Evolutionary conservation across 148 eudicot species (phyloP).

Genomic region (Amaranthus palmeri): DNA sequence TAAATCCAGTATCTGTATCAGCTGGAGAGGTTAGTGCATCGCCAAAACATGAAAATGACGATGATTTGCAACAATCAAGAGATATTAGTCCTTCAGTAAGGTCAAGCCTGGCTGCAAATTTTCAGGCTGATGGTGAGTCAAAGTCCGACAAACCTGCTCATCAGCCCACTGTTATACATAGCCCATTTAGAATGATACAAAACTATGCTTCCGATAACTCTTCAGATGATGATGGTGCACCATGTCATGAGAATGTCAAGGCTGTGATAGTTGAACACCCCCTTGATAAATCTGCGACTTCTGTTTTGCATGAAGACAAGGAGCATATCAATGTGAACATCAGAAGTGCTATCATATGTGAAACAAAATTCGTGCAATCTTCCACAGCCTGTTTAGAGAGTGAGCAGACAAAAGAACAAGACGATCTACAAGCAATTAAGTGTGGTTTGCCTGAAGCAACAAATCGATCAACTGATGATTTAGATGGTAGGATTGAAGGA

Average conservation of each 20-base stretch:
- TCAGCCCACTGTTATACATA: constrained; percentile 29
- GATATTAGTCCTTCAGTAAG: constrained; percentile 25
- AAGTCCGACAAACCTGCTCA: constrained; percentile 28
- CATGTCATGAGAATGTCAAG: constrained; percentile 31
- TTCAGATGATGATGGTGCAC: constrained; percentile 41
- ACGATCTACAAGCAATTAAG: constrained; percentile 16
- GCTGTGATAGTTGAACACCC: constrained; percentile 27
- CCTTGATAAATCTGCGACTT: constrained; percentile 16
- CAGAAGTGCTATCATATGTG: constrained; percentile 21
- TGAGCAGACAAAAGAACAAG: constrained; percentile 11
- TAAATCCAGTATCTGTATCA: constrained; percentile 22
- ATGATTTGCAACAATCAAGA: constrained; percentile 17
- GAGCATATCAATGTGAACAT: constrained; percentile 19
- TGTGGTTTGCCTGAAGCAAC: constrained; percentile 16
- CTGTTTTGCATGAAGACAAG: constrained; percentile 24
- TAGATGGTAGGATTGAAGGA: constrained; percentile 25
- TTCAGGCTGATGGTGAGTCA: constrained; percentile 23
- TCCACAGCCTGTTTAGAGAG: constrained; percentile 15
- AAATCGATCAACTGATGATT: constrained; percentile 17
- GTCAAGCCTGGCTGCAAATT: constrained; percentile 21
- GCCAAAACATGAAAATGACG: constrained; percentile 25
- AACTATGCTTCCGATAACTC: constrained; percentile 69
- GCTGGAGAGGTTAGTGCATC: constrained; percentile 31
- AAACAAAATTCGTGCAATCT: constrained; percentile 24
- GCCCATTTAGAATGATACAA: constrained; percentile 61